Conservation (phyloP, 306 rosid species). For the Rosa persica region DNA sequence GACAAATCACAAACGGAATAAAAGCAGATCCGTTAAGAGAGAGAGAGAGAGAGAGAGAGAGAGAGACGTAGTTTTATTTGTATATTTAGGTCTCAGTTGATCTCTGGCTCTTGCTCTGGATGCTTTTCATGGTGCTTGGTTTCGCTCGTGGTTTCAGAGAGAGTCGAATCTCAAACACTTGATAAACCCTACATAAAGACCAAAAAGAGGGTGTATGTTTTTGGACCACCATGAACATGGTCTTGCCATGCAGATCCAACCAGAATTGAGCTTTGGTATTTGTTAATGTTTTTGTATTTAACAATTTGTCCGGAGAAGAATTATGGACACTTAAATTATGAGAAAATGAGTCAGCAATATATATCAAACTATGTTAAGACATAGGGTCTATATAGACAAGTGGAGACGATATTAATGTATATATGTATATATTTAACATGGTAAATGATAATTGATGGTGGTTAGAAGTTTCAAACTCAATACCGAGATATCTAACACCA, state of each 20-base stretch:
- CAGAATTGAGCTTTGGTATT: neutral
- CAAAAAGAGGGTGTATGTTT: constrained; percentile 18
- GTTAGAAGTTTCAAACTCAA: too few species aligned
- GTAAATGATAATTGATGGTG: too few species aligned
- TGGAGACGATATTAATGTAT: too few species aligned
- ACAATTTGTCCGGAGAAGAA: neutral
- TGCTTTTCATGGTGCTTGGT: constrained; percentile 23
- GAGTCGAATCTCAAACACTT: constrained; percentile 34
- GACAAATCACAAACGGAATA: constrained; percentile 9
- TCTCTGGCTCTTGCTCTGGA: constrained; percentile 26
- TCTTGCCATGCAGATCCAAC: constrained; percentile 24
- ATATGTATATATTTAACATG: too few species aligned
- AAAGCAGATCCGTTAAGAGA: neutral
- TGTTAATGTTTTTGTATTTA: neutral
- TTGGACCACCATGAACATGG: constrained; percentile 30
- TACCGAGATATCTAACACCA: too few species aligned
- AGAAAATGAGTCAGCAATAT: neutral
- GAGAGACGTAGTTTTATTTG: neutral
- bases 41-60: neutral
- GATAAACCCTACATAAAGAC: neutral
- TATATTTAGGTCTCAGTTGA: neutral
- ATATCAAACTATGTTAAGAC: too few species aligned
- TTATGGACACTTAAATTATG: neutral
- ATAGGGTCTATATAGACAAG: too few species aligned
- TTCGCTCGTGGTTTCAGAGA: constrained; percentile 22